Evolutionary conservation across 1,284 basidiomycete species (phyloP), one percentile per base, ranked within the genome.

Genomic region (Rhodotorula sp.): DNA sequence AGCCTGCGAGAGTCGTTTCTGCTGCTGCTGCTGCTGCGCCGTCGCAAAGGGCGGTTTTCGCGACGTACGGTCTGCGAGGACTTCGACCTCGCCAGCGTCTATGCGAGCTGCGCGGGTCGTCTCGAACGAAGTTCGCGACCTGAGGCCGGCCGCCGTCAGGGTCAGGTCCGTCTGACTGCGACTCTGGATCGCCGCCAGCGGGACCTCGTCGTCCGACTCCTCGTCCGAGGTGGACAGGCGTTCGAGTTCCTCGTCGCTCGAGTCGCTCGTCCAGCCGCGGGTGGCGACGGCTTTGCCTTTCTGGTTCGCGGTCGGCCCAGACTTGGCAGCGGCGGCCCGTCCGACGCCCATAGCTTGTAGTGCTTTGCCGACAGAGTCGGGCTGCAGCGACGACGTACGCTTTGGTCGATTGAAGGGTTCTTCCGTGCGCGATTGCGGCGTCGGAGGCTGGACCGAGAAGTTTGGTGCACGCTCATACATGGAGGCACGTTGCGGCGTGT

Each of bases 191-290:
- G 64, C 56, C 64, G 69, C 65, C 15, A 76, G 63, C 49, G 74
- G 72, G 0, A 76, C 68, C 26, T 74, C 72, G 64, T 74, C 74
- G 62, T 75, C 74, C 15, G 64, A 62, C 52, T 49, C 65, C 15
- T 62, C 51, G 21, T 58, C 61, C 34, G 61, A 62, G 39, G 46
- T 34, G 1, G 64, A 69, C 21, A 31, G 34, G 48, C 39, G 31
- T 14, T 70, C 73, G 6, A 51, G 18, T 16, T 66, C 58, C 20
- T 75, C 73, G 31, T 71, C 71, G 49, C 71, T 73, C 59, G 69
- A 67, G 49, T 71, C 73, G 46, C 63, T 64, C 39, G 39, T 61
- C 70, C 61, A 64, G 26, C 71, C 69, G 60, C 66, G 10, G 15
- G 52, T 21, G 48, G 51, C 49, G 62, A 18, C 23, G 49, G 51